Conservation (phyloP, 805 yeast species). For the Candida maris region DNA sequence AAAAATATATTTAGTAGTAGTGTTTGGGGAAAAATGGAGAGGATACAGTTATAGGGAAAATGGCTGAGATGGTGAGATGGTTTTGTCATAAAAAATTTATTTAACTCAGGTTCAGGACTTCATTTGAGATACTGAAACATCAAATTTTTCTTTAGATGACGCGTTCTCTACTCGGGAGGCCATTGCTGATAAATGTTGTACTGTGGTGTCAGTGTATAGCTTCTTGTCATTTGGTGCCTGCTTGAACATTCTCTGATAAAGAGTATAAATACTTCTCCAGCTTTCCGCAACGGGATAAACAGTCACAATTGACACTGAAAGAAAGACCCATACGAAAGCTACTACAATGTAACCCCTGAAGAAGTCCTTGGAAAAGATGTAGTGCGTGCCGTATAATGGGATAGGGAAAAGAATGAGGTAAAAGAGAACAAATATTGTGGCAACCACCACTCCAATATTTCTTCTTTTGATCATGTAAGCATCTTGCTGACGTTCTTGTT, state of each 20-base stretch:
- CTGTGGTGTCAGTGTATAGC: background rate
- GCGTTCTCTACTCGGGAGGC: background rate
- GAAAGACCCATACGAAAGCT: slow-evolving; percentile 37
- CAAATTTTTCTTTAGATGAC: background rate
- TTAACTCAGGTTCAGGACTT: too few relatives aligned
- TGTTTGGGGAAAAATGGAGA: too few relatives aligned
- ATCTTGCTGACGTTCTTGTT: slow-evolving; percentile 22
- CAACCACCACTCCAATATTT: slow-evolving; percentile 26
- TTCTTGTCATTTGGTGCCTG: background rate
- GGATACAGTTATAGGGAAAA: too few relatives aligned
- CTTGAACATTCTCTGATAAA: slow-evolving; percentile 5
- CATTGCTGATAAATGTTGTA: background rate
- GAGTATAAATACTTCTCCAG: slow-evolving; percentile 7
- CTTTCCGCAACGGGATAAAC: slow-evolving; percentile 49
- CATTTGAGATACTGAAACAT: slow-evolving; percentile 1
- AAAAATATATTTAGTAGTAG: too few relatives aligned
- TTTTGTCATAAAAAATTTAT: too few relatives aligned
- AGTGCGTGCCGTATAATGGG: slow-evolving; percentile 39
- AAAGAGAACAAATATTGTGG: slow-evolving; percentile 27
- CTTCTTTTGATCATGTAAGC: slow-evolving; percentile 23
- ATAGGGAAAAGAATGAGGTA: slow-evolving; percentile 34
- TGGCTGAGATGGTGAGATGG: too few relatives aligned
- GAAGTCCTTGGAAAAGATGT: slow-evolving; percentile 35
- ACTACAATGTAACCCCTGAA: slow-evolving; percentile 39
- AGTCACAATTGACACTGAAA: slow-evolving; percentile 37